These are phyloP conservation scores for Arabidopsis lyrata DNA, from an alignment of 441 rosid species.

Conservation along the genomic window DNA sequence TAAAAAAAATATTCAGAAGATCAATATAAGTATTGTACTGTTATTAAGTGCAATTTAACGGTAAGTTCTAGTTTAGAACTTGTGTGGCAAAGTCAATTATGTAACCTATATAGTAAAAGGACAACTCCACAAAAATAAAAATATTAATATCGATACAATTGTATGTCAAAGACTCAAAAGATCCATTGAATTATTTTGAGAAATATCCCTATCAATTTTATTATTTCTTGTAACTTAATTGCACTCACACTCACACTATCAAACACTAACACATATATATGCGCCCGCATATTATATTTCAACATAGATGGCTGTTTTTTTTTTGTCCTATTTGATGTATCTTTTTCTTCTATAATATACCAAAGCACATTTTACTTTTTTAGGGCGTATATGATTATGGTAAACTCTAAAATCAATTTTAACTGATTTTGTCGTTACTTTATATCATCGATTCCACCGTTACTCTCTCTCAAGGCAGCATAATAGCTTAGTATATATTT, in stretches of 20 bases:
- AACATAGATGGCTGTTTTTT: background rate
- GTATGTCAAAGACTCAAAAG: background rate
- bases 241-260: conserved; percentile 4
- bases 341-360: background rate
- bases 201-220: conserved; percentile 12
- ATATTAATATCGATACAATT: background rate
- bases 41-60: background rate
- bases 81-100: background rate
- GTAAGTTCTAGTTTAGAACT: background rate
- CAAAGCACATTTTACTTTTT: background rate
- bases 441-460: background rate
- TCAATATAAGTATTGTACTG: background rate
- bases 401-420: background rate
- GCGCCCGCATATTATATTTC: background rate
- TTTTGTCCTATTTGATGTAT: background rate
- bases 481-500: background rate
- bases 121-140: background rate
- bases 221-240: background rate
- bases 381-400: background rate
- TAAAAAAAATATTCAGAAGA: no score
- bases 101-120: background rate
- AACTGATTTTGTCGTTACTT: background rate
- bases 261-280: conserved; percentile 3
- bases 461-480: background rate
- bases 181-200: background rate